Evolutionary conservation across 2,329 filamentous ascomycete genomes (phyloP).

Genomic region (Ciborinia camelliae): DNA sequence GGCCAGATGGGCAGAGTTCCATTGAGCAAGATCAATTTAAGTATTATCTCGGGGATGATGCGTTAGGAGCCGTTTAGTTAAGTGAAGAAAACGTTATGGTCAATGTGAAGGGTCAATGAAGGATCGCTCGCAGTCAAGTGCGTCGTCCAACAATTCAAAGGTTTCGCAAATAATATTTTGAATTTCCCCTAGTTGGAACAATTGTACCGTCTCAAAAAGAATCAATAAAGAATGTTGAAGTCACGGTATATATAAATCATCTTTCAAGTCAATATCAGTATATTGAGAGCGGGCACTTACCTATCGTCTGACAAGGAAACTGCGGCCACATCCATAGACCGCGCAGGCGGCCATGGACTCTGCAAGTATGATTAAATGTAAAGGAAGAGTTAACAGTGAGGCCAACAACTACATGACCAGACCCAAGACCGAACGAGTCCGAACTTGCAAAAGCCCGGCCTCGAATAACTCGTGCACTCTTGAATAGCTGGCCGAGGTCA

Average conservation of each 20-base stretch:
- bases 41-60: neutral
- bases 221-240: neutral
- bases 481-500: neutral
- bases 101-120: neutral
- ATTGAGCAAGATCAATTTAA: too few species aligned
- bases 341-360: neutral
- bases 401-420: neutral
- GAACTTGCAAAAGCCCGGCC: neutral
- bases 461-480: neutral
- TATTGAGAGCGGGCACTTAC: neutral
- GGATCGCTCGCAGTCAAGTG: neutral
- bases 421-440: neutral
- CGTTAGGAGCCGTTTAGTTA: too few species aligned
- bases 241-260: neutral
- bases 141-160: neutral
- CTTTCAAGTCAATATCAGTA: neutral
- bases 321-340: neutral
- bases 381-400: neutral
- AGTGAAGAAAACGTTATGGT: neutral
- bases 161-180: neutral
- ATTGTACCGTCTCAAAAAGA: neutral
- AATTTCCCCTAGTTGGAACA: neutral
- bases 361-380: neutral
- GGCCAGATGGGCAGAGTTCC: neutral
- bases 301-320: neutral